Base-by-base conservation (phyloP, 371 early-diverging fungal species). In the Circinella umbellata region DNA sequence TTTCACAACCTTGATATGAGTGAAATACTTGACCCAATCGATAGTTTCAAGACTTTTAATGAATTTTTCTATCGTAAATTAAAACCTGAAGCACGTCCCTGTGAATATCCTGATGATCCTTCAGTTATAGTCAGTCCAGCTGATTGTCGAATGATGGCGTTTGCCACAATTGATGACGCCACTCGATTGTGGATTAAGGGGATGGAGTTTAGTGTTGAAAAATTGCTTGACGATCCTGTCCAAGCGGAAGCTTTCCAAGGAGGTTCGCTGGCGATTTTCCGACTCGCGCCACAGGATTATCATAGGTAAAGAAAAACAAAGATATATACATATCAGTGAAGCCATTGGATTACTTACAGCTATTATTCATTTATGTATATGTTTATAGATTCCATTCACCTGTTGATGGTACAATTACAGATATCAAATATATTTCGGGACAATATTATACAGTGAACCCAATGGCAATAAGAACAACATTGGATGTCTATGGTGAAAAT, bases 221-320 rank as follows among this genome's bases (percentile, higher is more conserved):
- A 78, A 15, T 76, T 94, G 18, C 70, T 95, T 18, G 69, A 76
- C 37, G 86, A 89, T 67, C 87, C 86, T 18, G 80, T 73, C 18
- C 72, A 80, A 17, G 92, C 90, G 9, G 69, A 76, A 18, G 70
- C 76, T 1, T 93, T 84, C 70, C 82, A 82, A 3, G 92, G 88
- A 3, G 95, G 95, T 6, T 78, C 89, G 0, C 68, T 95, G 64
- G 88, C 89, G 13, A 89, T 96, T 42, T 95, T 92, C 73, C 86
- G 96, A 39, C 79, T 96, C 34, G 94, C 95, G 0, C 95, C 96
- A 3, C 95, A 94, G 70, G 96, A 96, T 73, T 96, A 96, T 75
- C 96, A 96, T 69, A 77, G 96, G 83, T 82, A 79, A 15, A 0
- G 7, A 51, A 5, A 51, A 51, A 13, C 4, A 51, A 13, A 51